A percentile compares a stretch with the other conserved stretches of the same genome.
Conservation (phyloP, 495 filamentous ascomycete genomes). For the Parmelia sp. region DNA sequence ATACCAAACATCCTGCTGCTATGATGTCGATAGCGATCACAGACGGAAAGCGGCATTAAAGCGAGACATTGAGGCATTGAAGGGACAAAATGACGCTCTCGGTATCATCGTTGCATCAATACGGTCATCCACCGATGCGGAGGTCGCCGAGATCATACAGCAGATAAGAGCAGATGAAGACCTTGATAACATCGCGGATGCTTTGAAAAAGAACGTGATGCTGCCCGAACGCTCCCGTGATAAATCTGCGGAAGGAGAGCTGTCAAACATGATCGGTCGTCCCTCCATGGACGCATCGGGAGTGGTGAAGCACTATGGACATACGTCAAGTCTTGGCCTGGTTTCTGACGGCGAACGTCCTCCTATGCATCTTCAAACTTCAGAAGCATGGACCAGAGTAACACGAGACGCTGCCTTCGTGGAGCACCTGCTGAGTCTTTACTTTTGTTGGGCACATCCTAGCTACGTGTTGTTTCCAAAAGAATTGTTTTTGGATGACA, state of each 20-base stretch:
- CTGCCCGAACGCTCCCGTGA: conserved; percentile 22
- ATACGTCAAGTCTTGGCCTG: conserved; percentile 17
- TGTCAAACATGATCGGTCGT: conserved; percentile 30
- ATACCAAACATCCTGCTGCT: conserved; percentile 42
- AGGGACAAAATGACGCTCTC: conserved; percentile 33
- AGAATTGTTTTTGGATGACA: conserved; percentile 64
- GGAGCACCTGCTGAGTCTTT: conserved; percentile 41
- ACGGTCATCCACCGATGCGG: conserved; percentile 37
- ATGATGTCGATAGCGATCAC: conserved; percentile 43
- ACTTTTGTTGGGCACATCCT: conserved; percentile 79
- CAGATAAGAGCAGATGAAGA: conserved; percentile 35
- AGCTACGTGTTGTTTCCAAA: conserved; percentile 66
- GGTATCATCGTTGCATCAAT: conserved; percentile 39
- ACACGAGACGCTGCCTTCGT: conserved; percentile 6
- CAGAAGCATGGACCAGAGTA: conserved; percentile 16
- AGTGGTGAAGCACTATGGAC: conserved; percentile 12
- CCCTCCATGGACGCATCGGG: conserved; percentile 4
- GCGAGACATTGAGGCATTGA: conserved; percentile 33
- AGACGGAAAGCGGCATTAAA: conserved; percentile 39
- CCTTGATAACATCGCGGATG: conserved; percentile 34
- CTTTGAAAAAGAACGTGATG: conserved; percentile 30
- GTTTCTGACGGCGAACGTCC: conserved; percentile 1
- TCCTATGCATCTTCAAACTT: conserved; percentile 3
- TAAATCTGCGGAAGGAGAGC: conserved; percentile 30
- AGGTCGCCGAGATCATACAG: conserved; percentile 39